Conservation (phyloP, 78 protist species). For the Dictyostelium intermedium region DNA sequence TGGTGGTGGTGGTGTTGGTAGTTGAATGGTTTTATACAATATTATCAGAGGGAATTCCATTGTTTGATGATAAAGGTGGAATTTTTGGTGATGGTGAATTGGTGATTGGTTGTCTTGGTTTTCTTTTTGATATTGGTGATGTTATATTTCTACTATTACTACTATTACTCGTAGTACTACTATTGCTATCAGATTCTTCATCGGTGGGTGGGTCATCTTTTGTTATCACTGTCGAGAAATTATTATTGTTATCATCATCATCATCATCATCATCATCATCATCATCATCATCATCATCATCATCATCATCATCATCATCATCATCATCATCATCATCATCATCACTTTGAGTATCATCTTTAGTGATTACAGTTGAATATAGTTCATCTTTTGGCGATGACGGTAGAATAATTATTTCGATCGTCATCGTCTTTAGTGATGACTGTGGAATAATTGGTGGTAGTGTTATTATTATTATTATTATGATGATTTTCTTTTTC, state of each 20-base stretch:
- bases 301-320: too few relatives aligned
- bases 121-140: conserved; percentile 13
- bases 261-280: too few relatives aligned
- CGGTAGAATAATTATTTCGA: conserved; percentile 16
- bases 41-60: neutral
- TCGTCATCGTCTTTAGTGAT: conserved; percentile 20
- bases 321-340: too few relatives aligned
- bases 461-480: too few relatives aligned
- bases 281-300: too few relatives aligned
- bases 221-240: neutral
- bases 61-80: neutral
- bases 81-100: neutral
- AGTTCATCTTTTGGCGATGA: conserved; percentile 42
- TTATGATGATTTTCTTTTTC: neutral
- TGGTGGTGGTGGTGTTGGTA: too few relatives aligned
- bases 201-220: conserved; percentile 24
- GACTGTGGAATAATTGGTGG: conserved; percentile 17
- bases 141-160: neutral
- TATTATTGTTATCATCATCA: neutral
- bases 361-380: conserved; percentile 54
- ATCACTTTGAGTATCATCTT: neutral
- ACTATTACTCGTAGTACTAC: neutral
- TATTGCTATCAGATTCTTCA: neutral
- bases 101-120: neutral
- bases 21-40: neutral